A percentile compares a stretch with the other conserved stretches of the same genome.
Evolutionary conservation across 1,284 basidiomycete species (phyloP).

Genomic region (Moesziomyces antarcticus): DNA sequence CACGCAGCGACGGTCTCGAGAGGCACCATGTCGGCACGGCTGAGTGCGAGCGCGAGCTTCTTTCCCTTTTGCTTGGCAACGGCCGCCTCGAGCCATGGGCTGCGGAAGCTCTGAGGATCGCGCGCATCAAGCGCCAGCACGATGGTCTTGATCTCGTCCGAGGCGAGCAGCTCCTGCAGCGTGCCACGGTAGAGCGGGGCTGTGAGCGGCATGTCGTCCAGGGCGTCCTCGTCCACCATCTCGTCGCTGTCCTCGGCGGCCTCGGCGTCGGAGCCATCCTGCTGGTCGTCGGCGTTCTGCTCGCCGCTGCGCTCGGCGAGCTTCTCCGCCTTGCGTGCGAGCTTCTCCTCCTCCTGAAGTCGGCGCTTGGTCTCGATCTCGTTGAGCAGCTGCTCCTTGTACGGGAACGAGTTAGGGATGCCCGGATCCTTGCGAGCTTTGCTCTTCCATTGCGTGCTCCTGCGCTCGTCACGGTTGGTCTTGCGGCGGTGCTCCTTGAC

Average conservation of each 20-base stretch:
- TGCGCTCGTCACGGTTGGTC: constrained; percentile 77
- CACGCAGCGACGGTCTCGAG: constrained; percentile 56
- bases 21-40: constrained; percentile 60
- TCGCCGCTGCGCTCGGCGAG: constrained; percentile 35
- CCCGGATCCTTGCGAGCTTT: constrained; percentile 84
- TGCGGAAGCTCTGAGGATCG: constrained; percentile 58
- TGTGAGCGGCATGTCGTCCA: constrained; percentile 38
- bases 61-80: constrained; percentile 28
- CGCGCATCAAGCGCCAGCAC: constrained; percentile 58
- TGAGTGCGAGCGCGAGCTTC: constrained; percentile 45
- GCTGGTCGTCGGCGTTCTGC: constrained; percentile 10
- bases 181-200: constrained; percentile 43
- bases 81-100: constrained; percentile 52
- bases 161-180: constrained; percentile 37
- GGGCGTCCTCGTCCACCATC: constrained; percentile 31
- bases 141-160: constrained; percentile 48
- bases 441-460: constrained; percentile 82
- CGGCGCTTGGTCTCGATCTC: constrained; percentile 72
- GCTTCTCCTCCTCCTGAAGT: constrained; percentile 44
- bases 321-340: constrained; percentile 39
- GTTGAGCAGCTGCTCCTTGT: constrained; percentile 94
- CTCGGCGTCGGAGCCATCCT: constrained; percentile 21
- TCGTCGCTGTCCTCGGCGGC: constrained; percentile 38
- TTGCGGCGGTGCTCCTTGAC: constrained; percentile 66
- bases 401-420: constrained; percentile 96